Evolutionary conservation across 208 protist species (phyloP), one percentile per base, ranked within the genome.

Genomic region (Naegleria lovaniensis): DNA sequence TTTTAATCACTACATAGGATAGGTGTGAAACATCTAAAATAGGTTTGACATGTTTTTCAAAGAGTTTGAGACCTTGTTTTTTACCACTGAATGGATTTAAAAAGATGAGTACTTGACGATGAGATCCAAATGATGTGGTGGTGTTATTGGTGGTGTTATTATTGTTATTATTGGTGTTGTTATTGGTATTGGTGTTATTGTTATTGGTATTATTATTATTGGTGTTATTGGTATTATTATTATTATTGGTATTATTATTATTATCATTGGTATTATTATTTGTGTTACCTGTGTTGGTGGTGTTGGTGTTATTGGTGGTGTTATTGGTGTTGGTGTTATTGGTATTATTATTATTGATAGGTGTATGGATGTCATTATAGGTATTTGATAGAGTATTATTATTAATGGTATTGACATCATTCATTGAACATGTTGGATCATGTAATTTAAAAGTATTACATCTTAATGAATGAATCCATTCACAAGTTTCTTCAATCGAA

Each of bases 61-160:
- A 90, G 25, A 22, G 22, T 15, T 75, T 83, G 0, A 9, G 13
- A 25, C 33, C 83, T 7, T 22, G n/a, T 25, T 83, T 83, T 67
- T 25, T 39, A 67, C 89, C 89, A 38, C 38, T 59, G n/a, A 52
- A 52, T 75, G 89, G 89, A 90, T 90, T 90, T 36, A 90, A 43
- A 41, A 90, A 67, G 11, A 89, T 11, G 7, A 89, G 25, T 19
- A 89, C 15, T 38, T n/a, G 33, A 55, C 85, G 16, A 79, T 79
- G 19, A 75, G 13, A n/a, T 79, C 67, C 67, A 79, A 79, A 79
- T 79, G 67, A 36, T 2, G 43, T 9, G 43, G 43, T 9, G 43
- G 25, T 75, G 19, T 0, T 75, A n/a, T 75, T n/a, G 1, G 13
- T 75, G 11, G 25, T 75, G 4, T 1, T n/a, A 16, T 3, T 75